A percentile compares a stretch with the other conserved stretches of the same genome.
Evolutionary conservation across 768 basidiomycete species (phyloP).

Genomic region (Boletus huronensis): DNA sequence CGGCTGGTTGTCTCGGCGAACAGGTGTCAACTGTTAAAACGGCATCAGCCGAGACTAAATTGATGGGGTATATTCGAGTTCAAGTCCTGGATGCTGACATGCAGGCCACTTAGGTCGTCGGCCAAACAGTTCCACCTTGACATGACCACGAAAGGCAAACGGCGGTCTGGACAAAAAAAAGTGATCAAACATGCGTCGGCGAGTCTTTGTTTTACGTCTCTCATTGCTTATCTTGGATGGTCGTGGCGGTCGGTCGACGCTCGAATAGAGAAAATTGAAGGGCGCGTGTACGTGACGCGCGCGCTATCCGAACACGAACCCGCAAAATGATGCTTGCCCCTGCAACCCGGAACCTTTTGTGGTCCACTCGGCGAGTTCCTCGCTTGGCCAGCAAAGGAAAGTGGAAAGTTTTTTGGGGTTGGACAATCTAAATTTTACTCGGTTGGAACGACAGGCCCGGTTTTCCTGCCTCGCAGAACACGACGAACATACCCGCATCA

Average conservation of each 20-base stretch:
- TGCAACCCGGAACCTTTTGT: background rate
- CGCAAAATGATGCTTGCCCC: background rate
- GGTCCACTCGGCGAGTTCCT: background rate
- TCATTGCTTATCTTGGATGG: background rate
- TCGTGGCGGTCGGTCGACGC: conserved; percentile 6
- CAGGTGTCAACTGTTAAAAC: conserved; percentile 3
- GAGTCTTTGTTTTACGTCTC: conserved; percentile 24
- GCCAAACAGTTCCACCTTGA: background rate
- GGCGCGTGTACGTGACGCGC: conserved; percentile 5
- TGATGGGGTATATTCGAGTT: too few relatives aligned
- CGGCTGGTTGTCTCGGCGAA: background rate
- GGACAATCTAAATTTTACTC: background rate
- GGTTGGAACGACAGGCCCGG: conserved; percentile 1
- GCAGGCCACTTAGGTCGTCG: background rate
- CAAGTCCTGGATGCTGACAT: background rate
- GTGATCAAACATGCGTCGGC: conserved; percentile 18
- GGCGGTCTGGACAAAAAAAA: background rate
- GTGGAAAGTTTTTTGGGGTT: conserved; percentile 1
- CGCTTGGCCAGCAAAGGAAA: conserved; percentile 15
- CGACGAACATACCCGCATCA: background rate
- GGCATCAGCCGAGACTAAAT: conserved; percentile 12
- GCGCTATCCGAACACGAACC: conserved; percentile 17
- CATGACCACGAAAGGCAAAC: background rate
- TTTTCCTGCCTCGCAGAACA: conserved; percentile 5
- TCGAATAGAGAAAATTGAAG: conserved; percentile 16